phyloP scores from a whole-genome alignment of 495 filamentous ascomycete genomes.

The Zalerion maritima region DNA sequence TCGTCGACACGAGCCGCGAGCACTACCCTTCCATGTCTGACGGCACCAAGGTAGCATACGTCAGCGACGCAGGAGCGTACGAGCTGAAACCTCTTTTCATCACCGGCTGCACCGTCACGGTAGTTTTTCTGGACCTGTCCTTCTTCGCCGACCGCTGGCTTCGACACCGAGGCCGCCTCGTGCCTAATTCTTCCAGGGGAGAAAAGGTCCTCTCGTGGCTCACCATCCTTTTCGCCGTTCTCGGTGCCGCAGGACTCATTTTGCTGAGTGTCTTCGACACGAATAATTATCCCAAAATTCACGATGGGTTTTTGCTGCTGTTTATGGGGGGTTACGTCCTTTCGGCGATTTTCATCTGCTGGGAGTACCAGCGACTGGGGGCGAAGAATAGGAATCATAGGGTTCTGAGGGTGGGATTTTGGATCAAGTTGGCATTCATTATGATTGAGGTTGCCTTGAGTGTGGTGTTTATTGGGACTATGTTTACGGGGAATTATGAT shows the following conservation, averaged over 20 bases:
- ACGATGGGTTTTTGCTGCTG: conserved; percentile 63
- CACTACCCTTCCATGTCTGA: conserved; percentile 53
- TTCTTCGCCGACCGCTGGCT: conserved; percentile 73
- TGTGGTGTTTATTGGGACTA: conserved; percentile 42
- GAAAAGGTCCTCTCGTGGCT: conserved; percentile 58
- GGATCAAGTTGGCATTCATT: conserved; percentile 68
- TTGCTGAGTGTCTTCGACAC: conserved; percentile 80
- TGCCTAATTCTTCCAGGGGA: conserved; percentile 46
- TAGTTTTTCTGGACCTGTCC: conserved; percentile 69
- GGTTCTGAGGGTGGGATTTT: conserved; percentile 62
- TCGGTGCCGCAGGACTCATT: conserved; percentile 68
- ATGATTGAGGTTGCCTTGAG: conserved; percentile 64
- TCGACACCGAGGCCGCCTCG: conserved; percentile 58
- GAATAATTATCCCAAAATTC: conserved; percentile 41
- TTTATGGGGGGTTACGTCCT: conserved; percentile 79
- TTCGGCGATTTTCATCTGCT: conserved; percentile 70
- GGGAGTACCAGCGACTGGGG: conserved; percentile 75
- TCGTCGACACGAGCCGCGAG: conserved; percentile 34
- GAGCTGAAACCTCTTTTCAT: conserved; percentile 79
- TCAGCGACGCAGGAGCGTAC: conserved; percentile 62
- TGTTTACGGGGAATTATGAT: conserved; percentile 30
- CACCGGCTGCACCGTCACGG: conserved; percentile 59
- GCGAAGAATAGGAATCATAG: conserved; percentile 58
- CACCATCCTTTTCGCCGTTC: conserved; percentile 57
- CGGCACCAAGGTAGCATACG: conserved; percentile 62